phyloP scores from a whole-genome alignment of 2,329 filamentous ascomycete species.

The Bipolaris victoriae region DNA sequence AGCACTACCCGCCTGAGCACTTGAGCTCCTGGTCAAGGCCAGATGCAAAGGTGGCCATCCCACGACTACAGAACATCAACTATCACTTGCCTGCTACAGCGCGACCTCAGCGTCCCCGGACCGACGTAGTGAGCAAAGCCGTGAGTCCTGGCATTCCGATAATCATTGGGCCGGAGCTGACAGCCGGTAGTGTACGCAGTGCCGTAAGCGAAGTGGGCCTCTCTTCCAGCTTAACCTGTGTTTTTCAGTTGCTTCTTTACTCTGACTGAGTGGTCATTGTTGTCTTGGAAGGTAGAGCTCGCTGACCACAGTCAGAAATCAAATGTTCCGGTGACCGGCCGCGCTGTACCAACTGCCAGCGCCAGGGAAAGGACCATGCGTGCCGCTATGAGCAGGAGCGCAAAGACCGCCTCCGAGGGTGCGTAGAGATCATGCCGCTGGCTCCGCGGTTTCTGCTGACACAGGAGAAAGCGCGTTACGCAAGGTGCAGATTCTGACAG shows the following conservation, averaged over 20 bases:
- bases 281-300: not conserved
- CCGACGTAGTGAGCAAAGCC: constrained; percentile 23
- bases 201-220: constrained; percentile 27
- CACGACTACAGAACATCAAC: constrained; percentile 3
- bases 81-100: constrained; percentile 3
- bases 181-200: constrained; percentile 20
- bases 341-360: constrained; percentile 40
- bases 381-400: constrained; percentile 45
- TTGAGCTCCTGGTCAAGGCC: not conserved
- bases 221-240: not conserved
- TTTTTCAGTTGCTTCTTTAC: not conserved
- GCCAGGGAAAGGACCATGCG: constrained; percentile 22
- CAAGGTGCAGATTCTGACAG: constrained; percentile 23
- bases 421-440: constrained; percentile 3
- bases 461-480: constrained; percentile 13
- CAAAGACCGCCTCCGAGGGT: constrained; percentile 43
- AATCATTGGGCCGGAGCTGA: constrained; percentile 7
- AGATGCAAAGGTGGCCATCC: constrained; percentile 17
- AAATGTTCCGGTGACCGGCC: constrained; percentile 46
- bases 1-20: constrained; percentile 4
- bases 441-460: not conserved
- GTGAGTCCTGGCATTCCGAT: constrained; percentile 8
- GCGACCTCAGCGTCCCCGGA: constrained; percentile 7
- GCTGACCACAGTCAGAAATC: constrained; percentile 28
- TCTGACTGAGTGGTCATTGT: not conserved